Evolutionary conservation across 2,329 filamentous ascomycete species (phyloP).

Genomic region (Grosmannia serpens): DNA sequence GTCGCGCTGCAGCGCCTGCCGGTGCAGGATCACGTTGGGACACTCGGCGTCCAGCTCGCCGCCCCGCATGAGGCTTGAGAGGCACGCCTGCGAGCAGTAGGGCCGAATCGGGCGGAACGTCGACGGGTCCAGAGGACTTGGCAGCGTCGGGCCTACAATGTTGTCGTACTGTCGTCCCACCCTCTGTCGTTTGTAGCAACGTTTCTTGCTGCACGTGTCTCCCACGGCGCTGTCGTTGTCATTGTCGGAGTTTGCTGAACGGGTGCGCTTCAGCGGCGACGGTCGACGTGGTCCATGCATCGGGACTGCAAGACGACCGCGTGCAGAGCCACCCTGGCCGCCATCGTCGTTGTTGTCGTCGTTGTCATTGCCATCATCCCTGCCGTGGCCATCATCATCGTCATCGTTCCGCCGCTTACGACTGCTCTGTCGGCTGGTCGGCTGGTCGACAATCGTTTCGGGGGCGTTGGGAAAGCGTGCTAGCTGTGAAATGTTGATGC

Average conservation of each 20-base stretch:
- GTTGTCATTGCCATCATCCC: background rate
- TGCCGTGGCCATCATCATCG: background rate
- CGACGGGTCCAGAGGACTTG: background rate
- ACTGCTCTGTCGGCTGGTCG: background rate
- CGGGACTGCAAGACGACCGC: background rate
- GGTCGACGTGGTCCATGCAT: background rate
- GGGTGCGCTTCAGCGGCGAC: background rate
- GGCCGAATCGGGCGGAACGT: constrained; percentile 2
- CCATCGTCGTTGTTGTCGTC: background rate
- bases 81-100: background rate
- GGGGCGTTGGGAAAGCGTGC: background rate
- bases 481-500: background rate
- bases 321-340: background rate
- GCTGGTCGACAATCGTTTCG: background rate
- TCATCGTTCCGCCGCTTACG: constrained; percentile 1
- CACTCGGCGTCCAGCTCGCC: background rate
- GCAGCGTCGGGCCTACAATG: background rate
- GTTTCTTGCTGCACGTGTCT: background rate
- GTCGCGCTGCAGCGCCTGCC: background rate
- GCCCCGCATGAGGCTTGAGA: background rate
- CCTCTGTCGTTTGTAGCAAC: background rate
- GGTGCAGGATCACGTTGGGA: constrained; percentile 1
- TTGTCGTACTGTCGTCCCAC: background rate
- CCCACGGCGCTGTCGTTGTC: background rate
- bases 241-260: background rate